A percentile compares a stretch with the other conserved stretches of the same genome.
Conservation (phyloP, 1,284 basidiomycete genomes). For the Schizophyllum amplum region DNA sequence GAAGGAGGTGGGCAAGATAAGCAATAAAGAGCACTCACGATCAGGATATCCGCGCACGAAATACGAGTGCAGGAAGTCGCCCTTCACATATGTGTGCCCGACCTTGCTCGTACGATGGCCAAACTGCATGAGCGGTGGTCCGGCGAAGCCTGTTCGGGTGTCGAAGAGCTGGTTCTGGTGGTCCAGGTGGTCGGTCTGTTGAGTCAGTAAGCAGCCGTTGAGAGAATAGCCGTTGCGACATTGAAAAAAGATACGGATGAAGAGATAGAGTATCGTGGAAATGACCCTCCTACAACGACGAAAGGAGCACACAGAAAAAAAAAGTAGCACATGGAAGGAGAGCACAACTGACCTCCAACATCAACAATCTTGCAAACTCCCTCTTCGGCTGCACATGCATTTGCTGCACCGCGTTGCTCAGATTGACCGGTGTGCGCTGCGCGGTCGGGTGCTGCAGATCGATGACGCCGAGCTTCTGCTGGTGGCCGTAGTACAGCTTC, state of each 20-base stretch:
- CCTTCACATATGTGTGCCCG: background rate
- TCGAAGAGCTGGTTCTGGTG: background rate
- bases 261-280: no score
- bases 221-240: no score
- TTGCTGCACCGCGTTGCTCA: background rate
- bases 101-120: background rate
- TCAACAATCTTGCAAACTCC: background rate
- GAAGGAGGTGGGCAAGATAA: no score
- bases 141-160: background rate
- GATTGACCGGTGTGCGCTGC: background rate
- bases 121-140: background rate
- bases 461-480: background rate
- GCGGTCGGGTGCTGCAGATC: background rate
- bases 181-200: background rate
- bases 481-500: background rate
- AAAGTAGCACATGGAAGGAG: no score
- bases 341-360: background rate
- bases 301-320: no score
- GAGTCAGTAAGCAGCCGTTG: no score
- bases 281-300: no score
- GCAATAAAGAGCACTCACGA: background rate
- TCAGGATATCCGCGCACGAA: background rate
- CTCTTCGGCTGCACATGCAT: background rate
- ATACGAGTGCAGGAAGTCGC: background rate
- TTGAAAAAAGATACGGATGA: no score